Conservation (phyloP, 2,329 filamentous ascomycete genomes). For the Hypomyces perniciosus region DNA sequence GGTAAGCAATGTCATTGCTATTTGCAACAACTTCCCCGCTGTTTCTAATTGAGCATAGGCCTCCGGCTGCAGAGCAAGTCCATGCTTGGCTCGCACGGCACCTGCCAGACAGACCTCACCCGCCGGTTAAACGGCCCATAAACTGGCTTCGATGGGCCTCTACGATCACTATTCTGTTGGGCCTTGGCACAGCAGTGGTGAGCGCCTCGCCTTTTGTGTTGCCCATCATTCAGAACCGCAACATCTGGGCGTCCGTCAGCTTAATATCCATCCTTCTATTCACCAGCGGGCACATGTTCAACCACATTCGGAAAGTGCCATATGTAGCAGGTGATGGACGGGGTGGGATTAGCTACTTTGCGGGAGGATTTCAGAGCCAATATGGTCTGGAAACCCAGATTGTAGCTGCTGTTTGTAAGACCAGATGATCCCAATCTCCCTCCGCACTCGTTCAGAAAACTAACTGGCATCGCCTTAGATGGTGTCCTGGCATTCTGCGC, state of each 20-base stretch:
- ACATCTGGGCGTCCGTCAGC: constrained; percentile 87
- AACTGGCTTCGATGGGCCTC: constrained; percentile 76
- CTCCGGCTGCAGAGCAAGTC: constrained; percentile 68
- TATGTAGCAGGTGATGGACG: constrained; percentile 82
- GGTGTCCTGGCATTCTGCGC: constrained; percentile 81
- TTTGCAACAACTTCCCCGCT: background rate
- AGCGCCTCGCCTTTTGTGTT: constrained; percentile 73
- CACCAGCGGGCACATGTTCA: constrained; percentile 98
- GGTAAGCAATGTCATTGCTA: constrained; percentile 46
- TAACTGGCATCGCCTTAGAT: constrained; percentile 34
- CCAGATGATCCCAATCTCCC: background rate
- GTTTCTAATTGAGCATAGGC: constrained; percentile 38
- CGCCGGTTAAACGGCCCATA: constrained; percentile 72
- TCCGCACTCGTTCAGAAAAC: constrained; percentile 3
- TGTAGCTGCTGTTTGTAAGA: constrained; percentile 85
- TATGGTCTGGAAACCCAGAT: constrained; percentile 95
- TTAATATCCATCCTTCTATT: constrained; percentile 87
- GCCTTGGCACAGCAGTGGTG: constrained; percentile 59
- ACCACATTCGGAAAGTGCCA: constrained; percentile 92
- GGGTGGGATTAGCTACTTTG: constrained; percentile 86
- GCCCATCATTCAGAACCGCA: constrained; percentile 81
- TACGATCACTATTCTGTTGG: constrained; percentile 62
- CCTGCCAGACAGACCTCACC: constrained; percentile 71
- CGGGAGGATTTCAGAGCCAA: constrained; percentile 86
- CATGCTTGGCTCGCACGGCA: constrained; percentile 75